These are phyloP conservation scores for Pezicula neosporulosa DNA, from an alignment of 2,329 filamentous ascomycete genomes.

Conservation along the genomic window DNA sequence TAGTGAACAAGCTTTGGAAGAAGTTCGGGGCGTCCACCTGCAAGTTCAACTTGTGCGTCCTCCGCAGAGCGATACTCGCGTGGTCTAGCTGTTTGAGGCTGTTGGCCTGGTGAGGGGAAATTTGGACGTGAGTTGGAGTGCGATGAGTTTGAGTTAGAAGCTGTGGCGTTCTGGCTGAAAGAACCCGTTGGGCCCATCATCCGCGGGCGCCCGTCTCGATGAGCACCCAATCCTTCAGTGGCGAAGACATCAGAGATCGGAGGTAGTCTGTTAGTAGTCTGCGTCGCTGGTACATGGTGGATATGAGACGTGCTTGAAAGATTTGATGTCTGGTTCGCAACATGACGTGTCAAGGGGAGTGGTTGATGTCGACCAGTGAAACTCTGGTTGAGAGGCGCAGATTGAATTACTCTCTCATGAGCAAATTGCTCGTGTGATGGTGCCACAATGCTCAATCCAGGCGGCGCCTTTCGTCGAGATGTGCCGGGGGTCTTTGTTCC, in stretches of 20 bases:
- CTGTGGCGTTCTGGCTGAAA: constrained; percentile 17
- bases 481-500: constrained; percentile 68
- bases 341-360: constrained; percentile 71
- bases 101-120: constrained; percentile 71
- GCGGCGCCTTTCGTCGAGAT: constrained; percentile 75
- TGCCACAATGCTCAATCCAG: constrained; percentile 90
- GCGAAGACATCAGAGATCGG: constrained; percentile 95
- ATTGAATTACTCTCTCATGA: constrained; percentile 93
- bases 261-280: constrained; percentile 88
- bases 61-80: constrained; percentile 95
- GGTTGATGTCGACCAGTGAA: constrained; percentile 88
- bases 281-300: constrained; percentile 81
- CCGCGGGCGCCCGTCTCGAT: constrained; percentile 42
- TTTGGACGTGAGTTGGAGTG: constrained; percentile 64
- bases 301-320: constrained; percentile 84
- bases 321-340: constrained; percentile 78
- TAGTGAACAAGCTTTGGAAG: constrained; percentile 95
- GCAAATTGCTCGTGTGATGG: constrained; percentile 90
- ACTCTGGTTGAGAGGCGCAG: constrained; percentile 88
- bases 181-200: constrained; percentile 4
- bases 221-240: constrained; percentile 63
- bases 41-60: constrained; percentile 86
- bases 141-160: constrained; percentile 49
- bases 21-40: constrained; percentile 88
- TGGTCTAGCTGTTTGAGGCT: constrained; percentile 55